Conservation (phyloP, 2,329 filamentous ascomycete species). For the Pezicula carpinea region DNA sequence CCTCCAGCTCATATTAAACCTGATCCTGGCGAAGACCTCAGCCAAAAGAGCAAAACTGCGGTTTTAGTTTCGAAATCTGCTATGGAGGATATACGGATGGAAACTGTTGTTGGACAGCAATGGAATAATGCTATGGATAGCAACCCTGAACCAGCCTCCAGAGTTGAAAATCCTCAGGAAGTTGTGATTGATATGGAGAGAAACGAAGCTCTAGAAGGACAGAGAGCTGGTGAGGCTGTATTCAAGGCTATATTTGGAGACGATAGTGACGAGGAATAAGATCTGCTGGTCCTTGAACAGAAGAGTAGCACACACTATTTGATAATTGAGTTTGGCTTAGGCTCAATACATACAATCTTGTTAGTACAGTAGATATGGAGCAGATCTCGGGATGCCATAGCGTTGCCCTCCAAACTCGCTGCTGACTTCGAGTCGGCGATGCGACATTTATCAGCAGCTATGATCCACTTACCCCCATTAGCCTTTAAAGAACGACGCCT, state of each 20-base stretch:
- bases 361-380: too few species aligned
- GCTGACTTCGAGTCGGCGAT: too few species aligned
- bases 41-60: conserved; percentile 19
- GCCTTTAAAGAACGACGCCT: too few species aligned
- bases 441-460: too few species aligned
- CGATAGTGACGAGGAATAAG: conserved; percentile 59
- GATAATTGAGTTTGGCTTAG: too few species aligned
- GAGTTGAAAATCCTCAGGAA: conserved; percentile 10
- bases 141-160: background rate
- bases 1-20: conserved; percentile 63
- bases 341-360: too few species aligned
- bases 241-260: conserved; percentile 94
- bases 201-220: conserved; percentile 74
- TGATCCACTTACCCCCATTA: too few species aligned
- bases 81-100: conserved; percentile 50
- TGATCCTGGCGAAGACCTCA: conserved; percentile 34
- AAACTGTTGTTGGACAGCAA: conserved; percentile 30
- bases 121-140: conserved; percentile 9
- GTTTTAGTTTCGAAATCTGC: conserved; percentile 49
- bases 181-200: conserved; percentile 61
- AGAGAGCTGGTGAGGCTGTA: conserved; percentile 72
- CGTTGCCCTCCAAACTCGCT: too few species aligned
- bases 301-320: too few species aligned
- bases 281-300: too few species aligned
- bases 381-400: too few species aligned